These are phyloP conservation scores for Corymbia citriodora DNA, from an alignment of 441 rosid species.

Conservation along the genomic window DNA sequence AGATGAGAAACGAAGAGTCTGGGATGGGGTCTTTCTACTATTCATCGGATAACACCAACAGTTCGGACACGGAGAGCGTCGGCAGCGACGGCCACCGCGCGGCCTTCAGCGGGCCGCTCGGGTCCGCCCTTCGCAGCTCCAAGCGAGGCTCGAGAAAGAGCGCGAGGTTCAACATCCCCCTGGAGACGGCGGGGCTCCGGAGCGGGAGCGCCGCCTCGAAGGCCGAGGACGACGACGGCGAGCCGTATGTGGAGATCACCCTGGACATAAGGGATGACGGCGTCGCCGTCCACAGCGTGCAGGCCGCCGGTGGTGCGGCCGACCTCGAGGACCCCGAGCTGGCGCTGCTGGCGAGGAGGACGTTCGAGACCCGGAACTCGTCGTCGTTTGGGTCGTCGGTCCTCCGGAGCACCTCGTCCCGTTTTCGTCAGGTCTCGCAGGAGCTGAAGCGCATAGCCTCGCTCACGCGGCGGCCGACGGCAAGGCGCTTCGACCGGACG, in stretches of 20 bases:
- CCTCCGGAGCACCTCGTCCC: conserved; percentile 55
- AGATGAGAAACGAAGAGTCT: conserved; percentile 28
- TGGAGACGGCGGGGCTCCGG: conserved; percentile 7
- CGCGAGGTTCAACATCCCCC: conserved; percentile 55
- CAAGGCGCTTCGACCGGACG: conserved; percentile 48
- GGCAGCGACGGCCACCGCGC: conserved; percentile 55
- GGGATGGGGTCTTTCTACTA: conserved; percentile 28
- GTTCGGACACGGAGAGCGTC: conserved; percentile 57
- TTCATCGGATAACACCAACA: conserved; percentile 18
- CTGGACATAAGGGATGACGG: conserved; percentile 67
- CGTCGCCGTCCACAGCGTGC: conserved; percentile 73
- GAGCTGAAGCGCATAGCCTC: conserved; percentile 62
- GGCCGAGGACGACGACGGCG: conserved; percentile 24
- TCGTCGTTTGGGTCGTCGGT: conserved; percentile 30
- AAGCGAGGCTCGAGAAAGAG: conserved; percentile 58
- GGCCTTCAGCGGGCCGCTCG: conserved; percentile 60
- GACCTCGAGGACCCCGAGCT: conserved; percentile 53
- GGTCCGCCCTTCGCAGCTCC: conserved; percentile 17
- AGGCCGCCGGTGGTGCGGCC: conserved; percentile 30
- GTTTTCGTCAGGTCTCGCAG: conserved; percentile 61
- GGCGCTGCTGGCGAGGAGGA: conserved; percentile 52
- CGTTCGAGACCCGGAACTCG: conserved; percentile 51
- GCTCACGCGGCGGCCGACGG: conserved; percentile 36
- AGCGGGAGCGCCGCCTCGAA: background rate
- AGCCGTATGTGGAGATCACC: conserved; percentile 64